Evolutionary conservation across 306 rosid genomes (phyloP).

Genomic region (Potentilla sterilis): DNA sequence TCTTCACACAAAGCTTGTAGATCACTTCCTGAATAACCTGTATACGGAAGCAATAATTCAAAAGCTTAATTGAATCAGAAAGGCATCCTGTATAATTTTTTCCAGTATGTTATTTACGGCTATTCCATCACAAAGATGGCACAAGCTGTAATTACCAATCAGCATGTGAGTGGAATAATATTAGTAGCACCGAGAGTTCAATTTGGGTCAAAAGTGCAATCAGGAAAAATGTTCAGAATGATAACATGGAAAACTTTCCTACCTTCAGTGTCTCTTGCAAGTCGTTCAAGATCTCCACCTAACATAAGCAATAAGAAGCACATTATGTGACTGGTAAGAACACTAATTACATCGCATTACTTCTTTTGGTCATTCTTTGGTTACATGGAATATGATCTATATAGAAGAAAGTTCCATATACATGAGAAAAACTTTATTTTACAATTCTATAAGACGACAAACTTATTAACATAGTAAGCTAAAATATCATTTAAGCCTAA

Average conservation of each 20-base stretch:
- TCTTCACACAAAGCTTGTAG: slow-evolving; percentile 98
- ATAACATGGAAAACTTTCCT: slow-evolving; percentile 4
- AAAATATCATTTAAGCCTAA: not conserved
- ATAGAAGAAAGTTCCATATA: not conserved
- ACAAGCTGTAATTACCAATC: slow-evolving; percentile 8
- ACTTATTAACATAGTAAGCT: not conserved
- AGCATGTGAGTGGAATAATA: slow-evolving; percentile 4
- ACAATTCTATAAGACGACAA: not conserved
- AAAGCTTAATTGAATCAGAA: not conserved
- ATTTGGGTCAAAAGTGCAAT: not conserved
- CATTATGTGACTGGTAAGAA: not conserved
- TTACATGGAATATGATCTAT: not conserved
- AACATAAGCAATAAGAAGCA: slow-evolving; percentile 24
- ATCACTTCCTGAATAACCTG: slow-evolving; percentile 98
- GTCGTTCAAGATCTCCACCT: slow-evolving; percentile 83
- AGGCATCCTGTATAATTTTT: not conserved
- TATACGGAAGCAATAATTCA: slow-evolving; percentile 17
- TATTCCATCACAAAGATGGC: not conserved
- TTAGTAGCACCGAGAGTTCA: not conserved
- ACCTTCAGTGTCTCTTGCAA: slow-evolving; percentile 87
- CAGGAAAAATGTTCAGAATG: not conserved
- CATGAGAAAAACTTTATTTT: not conserved
- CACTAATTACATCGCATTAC: not conserved
- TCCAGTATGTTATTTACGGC: not conserved
- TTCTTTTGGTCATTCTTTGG: not conserved